Conservation (phyloP, 148 eudicot species). For the Agrostemma githago region DNA sequence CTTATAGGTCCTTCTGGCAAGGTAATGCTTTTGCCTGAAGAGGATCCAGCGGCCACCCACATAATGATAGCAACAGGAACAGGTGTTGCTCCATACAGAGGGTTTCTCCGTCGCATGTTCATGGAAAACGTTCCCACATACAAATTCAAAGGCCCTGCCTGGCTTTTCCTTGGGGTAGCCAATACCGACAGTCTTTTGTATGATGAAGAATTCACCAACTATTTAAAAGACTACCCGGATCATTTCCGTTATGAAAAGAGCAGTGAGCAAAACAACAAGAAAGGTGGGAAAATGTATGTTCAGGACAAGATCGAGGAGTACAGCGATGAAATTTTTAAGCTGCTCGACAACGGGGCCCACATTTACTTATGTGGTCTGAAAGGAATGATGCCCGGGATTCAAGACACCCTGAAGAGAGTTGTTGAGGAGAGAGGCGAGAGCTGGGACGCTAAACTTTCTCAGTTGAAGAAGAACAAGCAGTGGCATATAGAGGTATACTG, state of each 20-base stretch:
- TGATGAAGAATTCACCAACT: constrained; percentile 72
- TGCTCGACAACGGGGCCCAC: no score
- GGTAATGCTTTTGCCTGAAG: constrained; percentile 90
- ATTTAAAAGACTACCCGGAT: constrained; percentile 57
- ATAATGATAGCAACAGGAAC: constrained; percentile 98
- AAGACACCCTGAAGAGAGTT: constrained; percentile 73
- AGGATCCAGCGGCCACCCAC: constrained; percentile 77
- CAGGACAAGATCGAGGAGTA: constrained; percentile 93
- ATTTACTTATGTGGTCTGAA: constrained; percentile 89
- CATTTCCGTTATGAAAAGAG: constrained; percentile 76
- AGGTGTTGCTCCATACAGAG: constrained; percentile 90
- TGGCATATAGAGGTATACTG: constrained; percentile 96
- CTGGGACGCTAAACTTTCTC: constrained; percentile 82
- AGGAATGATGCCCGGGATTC: constrained; percentile 99
- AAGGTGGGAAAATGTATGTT: constrained; percentile 91
- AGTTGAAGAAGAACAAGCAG: constrained; percentile 85
- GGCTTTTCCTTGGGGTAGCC: constrained; percentile 97
- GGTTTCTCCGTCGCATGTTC: constrained; percentile 94
- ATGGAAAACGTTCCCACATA: constrained; percentile 73
- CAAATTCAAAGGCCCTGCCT: constrained; percentile 80
- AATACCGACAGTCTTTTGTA: constrained; percentile 85
- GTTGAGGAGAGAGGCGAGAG: constrained; percentile 85
- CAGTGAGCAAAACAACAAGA: constrained; percentile 75
- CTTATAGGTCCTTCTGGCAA: constrained; percentile 88
- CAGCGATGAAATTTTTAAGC: constrained; percentile 79